These are phyloP conservation scores for Protomyces macrosporus DNA, from an alignment of 1,139 yeast genomes.

Conservation along the genomic window DNA sequence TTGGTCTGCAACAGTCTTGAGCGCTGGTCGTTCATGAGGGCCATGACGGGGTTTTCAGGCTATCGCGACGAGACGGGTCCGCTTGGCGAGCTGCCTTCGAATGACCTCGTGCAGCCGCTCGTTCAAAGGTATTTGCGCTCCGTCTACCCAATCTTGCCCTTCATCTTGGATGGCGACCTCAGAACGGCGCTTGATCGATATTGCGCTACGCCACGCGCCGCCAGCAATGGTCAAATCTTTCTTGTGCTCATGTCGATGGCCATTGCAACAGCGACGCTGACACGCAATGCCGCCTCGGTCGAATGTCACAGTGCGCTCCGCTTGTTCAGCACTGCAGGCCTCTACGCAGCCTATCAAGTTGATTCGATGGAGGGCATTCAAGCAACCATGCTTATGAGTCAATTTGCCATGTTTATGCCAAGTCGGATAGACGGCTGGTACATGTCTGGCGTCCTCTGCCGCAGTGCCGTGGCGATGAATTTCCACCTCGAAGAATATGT, in stretches of 20 bases:
- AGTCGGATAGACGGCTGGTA: constrained; percentile 18
- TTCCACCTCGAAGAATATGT: background rate
- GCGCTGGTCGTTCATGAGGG: background rate
- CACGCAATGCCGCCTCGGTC: constrained; percentile 9
- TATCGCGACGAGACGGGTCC: constrained; percentile 25
- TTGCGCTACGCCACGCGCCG: background rate
- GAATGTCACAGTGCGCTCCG: constrained; percentile 9
- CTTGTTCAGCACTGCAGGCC: constrained; percentile 14
- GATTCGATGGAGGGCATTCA: constrained; percentile 19
- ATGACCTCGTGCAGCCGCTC: constrained; percentile 3
- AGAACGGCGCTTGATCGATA: constrained; percentile 1
- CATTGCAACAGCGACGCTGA: constrained; percentile 6
- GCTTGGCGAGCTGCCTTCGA: background rate
- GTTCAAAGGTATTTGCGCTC: constrained; percentile 7
- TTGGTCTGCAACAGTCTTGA: background rate
- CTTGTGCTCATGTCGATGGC: constrained; percentile 10
- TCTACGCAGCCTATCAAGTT: constrained; percentile 7
- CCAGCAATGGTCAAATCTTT: constrained; percentile 4
- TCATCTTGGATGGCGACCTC: background rate
- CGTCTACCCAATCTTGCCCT: constrained; percentile 8
- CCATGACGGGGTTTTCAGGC: constrained; percentile 7
- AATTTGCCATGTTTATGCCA: constrained; percentile 11
- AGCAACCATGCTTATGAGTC: constrained; percentile 2
- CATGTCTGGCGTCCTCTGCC: constrained; percentile 2
- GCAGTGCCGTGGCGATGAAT: background rate